Evolutionary conservation across 2,329 filamentous ascomycete genomes (phyloP).

Genomic region (Fusarium xylarioides): DNA sequence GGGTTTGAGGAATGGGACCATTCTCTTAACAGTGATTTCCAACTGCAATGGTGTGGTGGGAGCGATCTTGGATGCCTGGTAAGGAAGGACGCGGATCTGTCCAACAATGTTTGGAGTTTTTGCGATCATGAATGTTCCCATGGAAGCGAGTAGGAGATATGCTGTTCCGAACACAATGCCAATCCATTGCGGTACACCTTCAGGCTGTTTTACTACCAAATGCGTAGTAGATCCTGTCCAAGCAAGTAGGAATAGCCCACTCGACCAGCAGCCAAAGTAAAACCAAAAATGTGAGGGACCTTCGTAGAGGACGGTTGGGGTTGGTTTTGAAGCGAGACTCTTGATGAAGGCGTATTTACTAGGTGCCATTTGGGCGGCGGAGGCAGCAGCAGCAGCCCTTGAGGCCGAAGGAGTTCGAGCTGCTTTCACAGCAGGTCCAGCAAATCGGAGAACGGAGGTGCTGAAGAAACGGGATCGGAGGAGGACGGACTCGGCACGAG

Average conservation of each 20-base stretch:
- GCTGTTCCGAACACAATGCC: conserved; percentile 65
- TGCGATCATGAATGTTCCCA: conserved; percentile 68
- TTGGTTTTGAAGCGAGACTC: conserved; percentile 64
- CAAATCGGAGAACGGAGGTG: conserved; percentile 40
- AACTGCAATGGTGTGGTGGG: conserved; percentile 52
- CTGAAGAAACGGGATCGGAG: conserved; percentile 44
- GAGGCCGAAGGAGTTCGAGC: conserved; percentile 17
- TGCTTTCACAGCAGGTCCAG: conserved; percentile 28
- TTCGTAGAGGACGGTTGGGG: conserved; percentile 70
- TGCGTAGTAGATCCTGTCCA: conserved; percentile 51
- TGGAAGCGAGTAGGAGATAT: conserved; percentile 66
- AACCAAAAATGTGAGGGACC: conserved; percentile 71
- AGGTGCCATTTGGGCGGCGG: conserved; percentile 32
- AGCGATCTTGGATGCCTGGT: conserved; percentile 33
- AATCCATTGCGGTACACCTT: conserved; percentile 65
- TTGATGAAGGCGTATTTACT: conserved; percentile 59
- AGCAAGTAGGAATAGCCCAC: conserved; percentile 54
- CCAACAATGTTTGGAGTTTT: conserved; percentile 67
- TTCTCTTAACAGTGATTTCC: conserved; percentile 61
- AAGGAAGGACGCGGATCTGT: conserved; percentile 64
- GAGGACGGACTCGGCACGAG: conserved; percentile 35
- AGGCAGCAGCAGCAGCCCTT: conserved; percentile 15
- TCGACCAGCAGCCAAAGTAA: conserved; percentile 66
- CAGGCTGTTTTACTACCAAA: conserved; percentile 50
- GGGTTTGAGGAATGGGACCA: conserved; percentile 58